Evolutionary conservation across 2,329 filamentous ascomycete genomes (phyloP).

Genomic region (Metarhizium rileyi): DNA sequence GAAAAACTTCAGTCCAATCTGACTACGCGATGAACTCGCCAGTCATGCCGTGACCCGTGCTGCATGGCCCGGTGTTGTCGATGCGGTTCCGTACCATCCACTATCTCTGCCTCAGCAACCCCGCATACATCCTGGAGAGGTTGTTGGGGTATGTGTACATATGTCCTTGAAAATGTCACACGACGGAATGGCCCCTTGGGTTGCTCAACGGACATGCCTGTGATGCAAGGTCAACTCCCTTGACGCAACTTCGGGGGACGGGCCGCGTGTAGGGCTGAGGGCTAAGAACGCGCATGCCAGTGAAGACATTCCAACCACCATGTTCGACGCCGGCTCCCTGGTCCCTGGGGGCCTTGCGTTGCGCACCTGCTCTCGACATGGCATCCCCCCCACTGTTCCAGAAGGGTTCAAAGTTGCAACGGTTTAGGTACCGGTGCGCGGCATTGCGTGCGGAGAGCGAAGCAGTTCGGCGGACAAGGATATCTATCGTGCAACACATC

Average conservation of each 20-base stretch:
- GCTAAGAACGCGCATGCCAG: slow-evolving; percentile 3
- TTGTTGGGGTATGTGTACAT: background rate
- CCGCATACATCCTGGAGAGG: background rate
- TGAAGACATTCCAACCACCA: slow-evolving; percentile 8
- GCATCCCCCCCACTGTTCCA: slow-evolving; percentile 4
- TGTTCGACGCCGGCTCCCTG: slow-evolving; percentile 5
- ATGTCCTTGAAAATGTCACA: background rate
- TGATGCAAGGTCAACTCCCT: slow-evolving; percentile 4
- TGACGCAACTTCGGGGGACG: slow-evolving; percentile 6
- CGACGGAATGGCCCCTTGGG: background rate
- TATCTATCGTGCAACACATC: background rate
- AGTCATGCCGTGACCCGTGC: background rate
- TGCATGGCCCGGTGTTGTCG: background rate
- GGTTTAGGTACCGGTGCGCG: background rate
- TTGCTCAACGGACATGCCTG: slow-evolving; percentile 3
- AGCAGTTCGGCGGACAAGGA: slow-evolving; percentile 2
- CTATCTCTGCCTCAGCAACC: background rate
- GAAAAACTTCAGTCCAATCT: background rate
- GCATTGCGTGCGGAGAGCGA: slow-evolving; percentile 2
- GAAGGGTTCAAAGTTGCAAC: slow-evolving; percentile 5
- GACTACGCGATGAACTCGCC: background rate
- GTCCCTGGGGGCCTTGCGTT: slow-evolving; percentile 3
- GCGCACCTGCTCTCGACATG: background rate
- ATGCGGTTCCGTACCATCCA: background rate
- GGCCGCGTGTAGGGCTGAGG: slow-evolving; percentile 9